phyloP scores from a whole-genome alignment of 768 basidiomycete species.

The Russula earlei region DNA sequence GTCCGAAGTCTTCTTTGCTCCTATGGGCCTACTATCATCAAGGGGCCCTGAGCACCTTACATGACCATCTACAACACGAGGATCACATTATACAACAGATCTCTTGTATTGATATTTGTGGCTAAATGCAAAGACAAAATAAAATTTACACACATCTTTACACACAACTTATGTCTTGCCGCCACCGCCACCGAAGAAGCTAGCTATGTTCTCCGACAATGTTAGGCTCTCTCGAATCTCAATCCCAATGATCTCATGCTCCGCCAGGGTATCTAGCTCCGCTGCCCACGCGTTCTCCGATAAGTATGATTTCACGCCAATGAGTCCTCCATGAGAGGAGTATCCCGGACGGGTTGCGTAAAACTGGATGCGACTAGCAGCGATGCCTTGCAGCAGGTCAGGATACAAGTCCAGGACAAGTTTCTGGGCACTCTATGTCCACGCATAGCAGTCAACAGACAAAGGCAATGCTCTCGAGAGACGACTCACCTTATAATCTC shows the following conservation, averaged over 20 bases:
- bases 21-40: too few relatives aligned
- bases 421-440: neutral
- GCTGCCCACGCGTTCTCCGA: slow-evolving; percentile 4
- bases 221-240: slow-evolving; percentile 7
- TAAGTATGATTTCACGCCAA: slow-evolving; percentile 7
- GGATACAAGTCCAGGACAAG: slow-evolving; percentile 8
- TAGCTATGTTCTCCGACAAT: slow-evolving; percentile 2
- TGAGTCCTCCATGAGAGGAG: neutral
- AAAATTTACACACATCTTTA: too few relatives aligned
- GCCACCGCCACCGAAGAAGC: neutral
- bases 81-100: too few relatives aligned
- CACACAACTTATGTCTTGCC: too few relatives aligned
- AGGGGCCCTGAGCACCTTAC: too few relatives aligned
- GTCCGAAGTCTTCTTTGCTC: too few relatives aligned
- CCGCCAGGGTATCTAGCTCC: neutral
- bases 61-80: too few relatives aligned
- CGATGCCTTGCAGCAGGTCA: slow-evolving; percentile 2
- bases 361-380: slow-evolving; percentile 14
- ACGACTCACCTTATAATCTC: slow-evolving; percentile 6
- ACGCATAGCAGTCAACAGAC: neutral
- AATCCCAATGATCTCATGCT: slow-evolving; percentile 5
- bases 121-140: too few relatives aligned
- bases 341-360: slow-evolving; percentile 6
- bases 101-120: too few relatives aligned
- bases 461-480: too few relatives aligned